These are phyloP conservation scores for Neocatenulostroma microsporum DNA, from an alignment of 2,329 filamentous ascomycete species.

Conservation along the genomic window DNA sequence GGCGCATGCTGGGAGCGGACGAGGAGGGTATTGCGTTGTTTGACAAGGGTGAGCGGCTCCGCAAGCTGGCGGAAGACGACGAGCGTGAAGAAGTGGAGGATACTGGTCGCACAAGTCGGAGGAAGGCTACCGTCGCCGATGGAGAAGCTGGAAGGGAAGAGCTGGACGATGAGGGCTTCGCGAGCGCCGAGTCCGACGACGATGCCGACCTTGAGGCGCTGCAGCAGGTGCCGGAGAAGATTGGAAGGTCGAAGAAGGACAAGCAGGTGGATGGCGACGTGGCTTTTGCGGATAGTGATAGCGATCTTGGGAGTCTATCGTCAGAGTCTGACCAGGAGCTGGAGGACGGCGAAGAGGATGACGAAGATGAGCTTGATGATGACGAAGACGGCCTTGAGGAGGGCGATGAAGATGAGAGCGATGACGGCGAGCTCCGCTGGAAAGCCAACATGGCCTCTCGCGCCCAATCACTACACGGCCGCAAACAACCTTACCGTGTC, in stretches of 20 bases:
- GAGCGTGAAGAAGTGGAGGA: conserved; percentile 39
- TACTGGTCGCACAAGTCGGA: conserved; percentile 30
- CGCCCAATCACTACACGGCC: conserved; percentile 63
- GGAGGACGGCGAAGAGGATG: conserved; percentile 42
- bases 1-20: conserved; percentile 71
- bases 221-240: conserved; percentile 39
- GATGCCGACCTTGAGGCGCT: conserved; percentile 42
- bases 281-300: conserved; percentile 93
- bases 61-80: conserved; percentile 45
- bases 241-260: conserved; percentile 44
- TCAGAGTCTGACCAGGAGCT: conserved; percentile 50
- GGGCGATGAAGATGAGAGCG: conserved; percentile 50
- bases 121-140: conserved; percentile 45
- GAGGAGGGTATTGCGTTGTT: conserved; percentile 82
- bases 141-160: conserved; percentile 44
- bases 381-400: conserved; percentile 60
- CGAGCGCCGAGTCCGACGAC: conserved; percentile 45
- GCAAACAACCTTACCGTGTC: conserved; percentile 65
- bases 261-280: conserved; percentile 57
- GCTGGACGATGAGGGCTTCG: conserved; percentile 43
- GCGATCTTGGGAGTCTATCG: conserved; percentile 84
- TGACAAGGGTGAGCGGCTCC: conserved; percentile 63
- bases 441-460: conserved; percentile 77
- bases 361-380: conserved; percentile 20
- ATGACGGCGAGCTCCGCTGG: conserved; percentile 70